These are phyloP conservation scores for Apiospora saccharicola DNA, from an alignment of 2,329 filamentous ascomycete species.

Conservation along the genomic window DNA sequence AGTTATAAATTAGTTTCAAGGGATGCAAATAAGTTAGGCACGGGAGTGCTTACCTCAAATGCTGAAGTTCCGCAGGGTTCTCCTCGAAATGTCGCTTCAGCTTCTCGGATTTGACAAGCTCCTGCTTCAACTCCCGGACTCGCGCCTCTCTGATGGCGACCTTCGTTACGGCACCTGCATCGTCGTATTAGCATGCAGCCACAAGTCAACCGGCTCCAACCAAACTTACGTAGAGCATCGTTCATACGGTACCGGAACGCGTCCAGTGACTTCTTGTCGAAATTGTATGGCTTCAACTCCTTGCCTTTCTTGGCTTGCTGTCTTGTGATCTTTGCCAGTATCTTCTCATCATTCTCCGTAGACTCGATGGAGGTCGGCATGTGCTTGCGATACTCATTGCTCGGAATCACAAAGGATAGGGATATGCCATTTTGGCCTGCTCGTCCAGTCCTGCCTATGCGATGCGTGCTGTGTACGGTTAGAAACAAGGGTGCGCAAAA, in stretches of 20 bases:
- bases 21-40: background rate
- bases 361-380: slow-evolving; percentile 81
- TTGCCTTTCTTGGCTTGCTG: slow-evolving; percentile 81
- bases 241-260: slow-evolving; percentile 95
- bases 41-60: slow-evolving; percentile 60
- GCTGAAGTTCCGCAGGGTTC: slow-evolving; percentile 87
- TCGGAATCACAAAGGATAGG: slow-evolving; percentile 91
- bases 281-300: slow-evolving; percentile 88
- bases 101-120: slow-evolving; percentile 93
- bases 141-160: slow-evolving; percentile 88
- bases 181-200: background rate
- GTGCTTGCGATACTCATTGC: slow-evolving; percentile 85
- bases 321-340: slow-evolving; percentile 80
- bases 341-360: slow-evolving; percentile 83
- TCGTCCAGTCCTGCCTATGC: slow-evolving; percentile 91
- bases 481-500: background rate
- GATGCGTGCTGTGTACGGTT: slow-evolving; percentile 68
- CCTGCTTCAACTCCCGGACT: slow-evolving; percentile 84
- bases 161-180: slow-evolving; percentile 73
- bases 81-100: slow-evolving; percentile 96
- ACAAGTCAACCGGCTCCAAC: background rate
- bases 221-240: slow-evolving; percentile 74
- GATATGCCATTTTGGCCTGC: slow-evolving; percentile 94
- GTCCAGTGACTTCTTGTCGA: slow-evolving; percentile 93
- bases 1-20: background rate